Evolutionary conservation across 495 filamentous ascomycete genomes (phyloP).

Genomic region (Hypoxylon lenormandii): DNA sequence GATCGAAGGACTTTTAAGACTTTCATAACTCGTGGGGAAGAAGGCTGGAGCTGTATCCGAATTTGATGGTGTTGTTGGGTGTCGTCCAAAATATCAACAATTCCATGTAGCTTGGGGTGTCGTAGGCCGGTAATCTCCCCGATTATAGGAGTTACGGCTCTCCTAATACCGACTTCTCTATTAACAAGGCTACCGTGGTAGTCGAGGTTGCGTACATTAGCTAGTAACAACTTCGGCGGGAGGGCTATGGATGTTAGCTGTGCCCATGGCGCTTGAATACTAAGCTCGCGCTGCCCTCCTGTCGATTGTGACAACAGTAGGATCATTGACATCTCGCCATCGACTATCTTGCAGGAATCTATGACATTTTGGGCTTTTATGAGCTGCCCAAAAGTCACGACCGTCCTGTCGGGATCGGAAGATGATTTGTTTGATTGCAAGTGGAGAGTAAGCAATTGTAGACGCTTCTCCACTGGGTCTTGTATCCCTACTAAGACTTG

Average conservation of each 20-base stretch:
- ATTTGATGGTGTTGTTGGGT: slow-evolving; percentile 71
- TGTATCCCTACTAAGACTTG: slow-evolving; percentile 76
- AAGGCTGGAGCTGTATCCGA: slow-evolving; percentile 73
- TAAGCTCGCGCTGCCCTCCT: slow-evolving; percentile 72
- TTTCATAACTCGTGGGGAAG: slow-evolving; percentile 68
- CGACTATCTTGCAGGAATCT: slow-evolving; percentile 79
- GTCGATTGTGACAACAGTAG: slow-evolving; percentile 74
- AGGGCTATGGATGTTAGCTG: slow-evolving; percentile 67
- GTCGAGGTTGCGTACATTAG: slow-evolving; percentile 55
- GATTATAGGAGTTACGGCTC: slow-evolving; percentile 49
- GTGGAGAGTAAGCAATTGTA: slow-evolving; percentile 74
- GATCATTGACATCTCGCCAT: slow-evolving; percentile 74
- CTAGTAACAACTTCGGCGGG: slow-evolving; percentile 57
- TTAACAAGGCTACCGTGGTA: slow-evolving; percentile 53
- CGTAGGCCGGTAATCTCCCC: slow-evolving; percentile 57
- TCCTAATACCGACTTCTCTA: slow-evolving; percentile 46
- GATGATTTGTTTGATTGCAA: slow-evolving; percentile 54
- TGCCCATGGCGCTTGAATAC: slow-evolving; percentile 81
- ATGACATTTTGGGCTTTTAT: slow-evolving; percentile 70
- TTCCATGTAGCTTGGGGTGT: slow-evolving; percentile 64
- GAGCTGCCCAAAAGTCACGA: slow-evolving; percentile 58
- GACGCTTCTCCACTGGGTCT: slow-evolving; percentile 71
- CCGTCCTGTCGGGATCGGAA: slow-evolving; percentile 41
- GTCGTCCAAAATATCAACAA: slow-evolving; percentile 73
- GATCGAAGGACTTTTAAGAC: slow-evolving; percentile 71